These are phyloP conservation scores for Gigaspora rosea DNA, from an alignment of 192 early-diverging fungal species.

Conservation along the genomic window DNA sequence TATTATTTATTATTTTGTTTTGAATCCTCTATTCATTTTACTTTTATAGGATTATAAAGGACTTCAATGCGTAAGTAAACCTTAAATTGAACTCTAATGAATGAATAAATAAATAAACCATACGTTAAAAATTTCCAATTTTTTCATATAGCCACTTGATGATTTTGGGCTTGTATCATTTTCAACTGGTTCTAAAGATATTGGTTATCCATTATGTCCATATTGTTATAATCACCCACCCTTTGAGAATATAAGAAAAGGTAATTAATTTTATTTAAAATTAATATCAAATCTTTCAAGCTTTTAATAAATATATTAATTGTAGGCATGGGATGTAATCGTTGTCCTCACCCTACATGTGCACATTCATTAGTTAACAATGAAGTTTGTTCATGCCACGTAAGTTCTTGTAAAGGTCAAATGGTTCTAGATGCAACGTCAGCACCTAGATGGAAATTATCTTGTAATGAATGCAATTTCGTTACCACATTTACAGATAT, in stretches of 20 bases:
- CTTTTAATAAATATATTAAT: not conserved
- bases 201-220: slow-evolving; percentile 54
- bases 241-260: slow-evolving; percentile 48
- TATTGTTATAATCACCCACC: slow-evolving; percentile 59
- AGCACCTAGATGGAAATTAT: slow-evolving; percentile 56
- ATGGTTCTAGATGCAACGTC: slow-evolving; percentile 54
- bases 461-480: slow-evolving; percentile 54
- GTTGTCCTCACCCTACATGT: slow-evolving; percentile 54
- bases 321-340: slow-evolving; percentile 52
- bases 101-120: not conserved
- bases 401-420: slow-evolving; percentile 39
- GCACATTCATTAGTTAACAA: slow-evolving; percentile 49
- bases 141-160: slow-evolving; percentile 45
- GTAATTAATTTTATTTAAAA: not conserved
- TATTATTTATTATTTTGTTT: no score
- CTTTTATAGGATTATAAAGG: slow-evolving; percentile 37
- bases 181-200: slow-evolving; percentile 60
- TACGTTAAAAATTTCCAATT: not conserved
- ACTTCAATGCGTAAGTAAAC: slow-evolving; percentile 40
- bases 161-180: slow-evolving; percentile 56
- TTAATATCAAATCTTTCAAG: not conserved
- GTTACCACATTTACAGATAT: slow-evolving; percentile 51
- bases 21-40: not conserved
- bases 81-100: not conserved
- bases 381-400: slow-evolving; percentile 46